Evolutionary conservation across 371 early-diverging fungal genomes (phyloP).

Genomic region (Apophysomyces variabilis): DNA sequence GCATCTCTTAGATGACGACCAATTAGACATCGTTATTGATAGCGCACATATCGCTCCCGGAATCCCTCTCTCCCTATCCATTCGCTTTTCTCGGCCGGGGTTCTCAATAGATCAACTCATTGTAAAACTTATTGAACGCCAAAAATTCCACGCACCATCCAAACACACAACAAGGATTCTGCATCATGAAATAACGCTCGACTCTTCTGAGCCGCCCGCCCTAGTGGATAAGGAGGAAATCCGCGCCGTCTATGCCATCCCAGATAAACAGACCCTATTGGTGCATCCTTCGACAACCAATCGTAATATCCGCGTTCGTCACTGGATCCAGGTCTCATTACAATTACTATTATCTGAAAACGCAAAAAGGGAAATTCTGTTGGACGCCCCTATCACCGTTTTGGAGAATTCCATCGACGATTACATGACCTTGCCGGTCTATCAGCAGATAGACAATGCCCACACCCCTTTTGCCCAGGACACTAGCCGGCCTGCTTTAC

Average conservation of each 20-base stretch:
- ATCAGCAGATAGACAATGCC: conserved; percentile 4
- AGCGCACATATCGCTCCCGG: conserved; percentile 40
- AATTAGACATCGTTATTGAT: conserved; percentile 33
- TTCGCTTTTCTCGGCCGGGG: conserved; percentile 20
- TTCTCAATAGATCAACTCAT: conserved; percentile 28
- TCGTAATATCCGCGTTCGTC: conserved; percentile 43
- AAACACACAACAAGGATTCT: conserved; percentile 42
- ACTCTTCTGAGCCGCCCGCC: conserved; percentile 14
- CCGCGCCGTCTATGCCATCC: conserved; percentile 33
- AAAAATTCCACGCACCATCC: conserved; percentile 42
- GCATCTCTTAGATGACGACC: conserved; percentile 27
- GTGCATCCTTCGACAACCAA: conserved; percentile 41
- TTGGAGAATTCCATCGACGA: conserved; percentile 29
- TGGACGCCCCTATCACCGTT: conserved; percentile 39
- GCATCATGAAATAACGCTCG: conserved; percentile 41
- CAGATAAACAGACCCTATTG: conserved; percentile 36
- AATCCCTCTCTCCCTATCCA: conserved; percentile 27
- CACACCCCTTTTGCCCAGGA: too few relatives aligned
- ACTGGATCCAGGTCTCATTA: conserved; percentile 44
- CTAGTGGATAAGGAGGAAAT: conserved; percentile 14
- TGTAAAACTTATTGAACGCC: conserved; percentile 43
- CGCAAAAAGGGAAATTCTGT: conserved; percentile 31
- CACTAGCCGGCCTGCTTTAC: too few relatives aligned
- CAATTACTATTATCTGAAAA: conserved; percentile 25
- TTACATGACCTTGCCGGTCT: conserved; percentile 35